Conservation (phyloP, 306 rosid genomes). For the Albizia julibrissin region DNA sequence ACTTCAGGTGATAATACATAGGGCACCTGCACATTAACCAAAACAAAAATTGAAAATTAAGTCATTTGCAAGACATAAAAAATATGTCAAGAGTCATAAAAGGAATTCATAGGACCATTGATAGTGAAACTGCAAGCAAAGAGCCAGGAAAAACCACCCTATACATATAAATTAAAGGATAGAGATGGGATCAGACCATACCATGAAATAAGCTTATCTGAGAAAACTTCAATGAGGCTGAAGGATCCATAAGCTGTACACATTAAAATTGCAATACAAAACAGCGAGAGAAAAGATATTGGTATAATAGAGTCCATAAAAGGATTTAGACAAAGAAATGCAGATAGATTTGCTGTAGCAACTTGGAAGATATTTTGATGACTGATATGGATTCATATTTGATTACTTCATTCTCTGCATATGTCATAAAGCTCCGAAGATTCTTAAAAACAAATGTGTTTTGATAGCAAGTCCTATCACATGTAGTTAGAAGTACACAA, state of each 20-base stretch:
- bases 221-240: slow-evolving; percentile 78
- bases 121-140: background rate
- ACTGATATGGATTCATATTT: background rate
- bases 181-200: slow-evolving; percentile 41
- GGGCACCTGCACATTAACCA: slow-evolving; percentile 65
- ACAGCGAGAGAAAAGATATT: background rate
- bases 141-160: background rate
- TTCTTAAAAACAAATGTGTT: slow-evolving; percentile 8
- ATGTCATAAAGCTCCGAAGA: slow-evolving; percentile 16
- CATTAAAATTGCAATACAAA: slow-evolving; percentile 10
- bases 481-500: slow-evolving; percentile 7
- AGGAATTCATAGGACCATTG: background rate
- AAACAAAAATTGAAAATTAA: background rate
- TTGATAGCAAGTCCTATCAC: slow-evolving; percentile 9
- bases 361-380: slow-evolving; percentile 5
- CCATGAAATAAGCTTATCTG: slow-evolving; percentile 90
- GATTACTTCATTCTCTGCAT: slow-evolving; percentile 15
- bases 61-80: background rate
- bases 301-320: slow-evolving; percentile 9
- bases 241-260: slow-evolving; percentile 90
- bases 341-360: slow-evolving; percentile 13
- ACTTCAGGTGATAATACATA: slow-evolving; percentile 85
- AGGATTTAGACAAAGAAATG: slow-evolving; percentile 15
- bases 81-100: background rate
- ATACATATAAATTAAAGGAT: slow-evolving; percentile 24